Conservation (phyloP, 2,329 filamentous ascomycete species). For the Stagonosporopsis rhizophila region DNA sequence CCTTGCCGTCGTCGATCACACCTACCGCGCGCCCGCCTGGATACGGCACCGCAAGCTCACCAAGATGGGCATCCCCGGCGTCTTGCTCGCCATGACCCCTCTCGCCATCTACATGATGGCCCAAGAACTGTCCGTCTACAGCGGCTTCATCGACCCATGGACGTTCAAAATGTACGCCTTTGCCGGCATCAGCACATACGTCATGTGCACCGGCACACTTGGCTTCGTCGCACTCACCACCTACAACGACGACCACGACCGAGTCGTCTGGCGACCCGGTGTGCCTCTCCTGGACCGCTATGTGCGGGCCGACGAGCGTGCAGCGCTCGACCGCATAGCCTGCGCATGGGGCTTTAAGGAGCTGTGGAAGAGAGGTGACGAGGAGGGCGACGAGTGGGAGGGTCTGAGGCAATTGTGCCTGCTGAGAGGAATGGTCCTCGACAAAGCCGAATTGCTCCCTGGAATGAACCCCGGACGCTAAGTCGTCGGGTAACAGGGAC, state of each 20-base stretch:
- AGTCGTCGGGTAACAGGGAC: neutral
- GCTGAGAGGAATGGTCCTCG: constrained; percentile 85
- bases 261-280: constrained; percentile 88
- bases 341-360: constrained; percentile 93
- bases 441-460: constrained; percentile 88
- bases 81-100: constrained; percentile 65
- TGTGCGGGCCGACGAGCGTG: constrained; percentile 88
- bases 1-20: constrained; percentile 75
- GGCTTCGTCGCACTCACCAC: constrained; percentile 86
- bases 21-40: constrained; percentile 72
- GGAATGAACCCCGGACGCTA: constrained; percentile 70
- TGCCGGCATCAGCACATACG: constrained; percentile 81
- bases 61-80: constrained; percentile 66
- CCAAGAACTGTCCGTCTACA: constrained; percentile 68
- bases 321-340: constrained; percentile 84
- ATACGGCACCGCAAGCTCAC: constrained; percentile 71
- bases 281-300: constrained; percentile 82
- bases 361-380: constrained; percentile 79
- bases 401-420: constrained; percentile 82
- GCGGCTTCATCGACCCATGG: constrained; percentile 77
- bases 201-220: constrained; percentile 79
- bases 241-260: constrained; percentile 91
- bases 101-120: constrained; percentile 74
- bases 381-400: constrained; percentile 91
- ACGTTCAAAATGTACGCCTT: constrained; percentile 81